A percentile compares a stretch with the other conserved stretches of the same genome.
These are phyloP conservation scores for Kazachstania martiniae DNA, from an alignment of 805 yeast species.

Conservation along the genomic window DNA sequence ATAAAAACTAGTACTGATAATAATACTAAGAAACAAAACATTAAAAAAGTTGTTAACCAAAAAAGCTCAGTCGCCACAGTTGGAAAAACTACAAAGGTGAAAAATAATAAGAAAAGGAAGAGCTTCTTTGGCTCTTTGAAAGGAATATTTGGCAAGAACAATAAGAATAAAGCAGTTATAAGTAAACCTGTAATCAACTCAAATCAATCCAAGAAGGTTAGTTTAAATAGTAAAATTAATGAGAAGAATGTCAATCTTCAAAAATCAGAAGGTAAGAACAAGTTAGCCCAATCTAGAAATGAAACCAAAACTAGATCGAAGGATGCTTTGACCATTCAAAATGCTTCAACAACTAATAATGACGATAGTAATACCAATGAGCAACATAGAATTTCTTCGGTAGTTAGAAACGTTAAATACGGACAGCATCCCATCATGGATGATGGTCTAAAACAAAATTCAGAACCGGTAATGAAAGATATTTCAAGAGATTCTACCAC, in stretches of 20 bases:
- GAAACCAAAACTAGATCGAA: neutral
- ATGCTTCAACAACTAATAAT: neutral
- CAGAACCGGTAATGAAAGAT: no score
- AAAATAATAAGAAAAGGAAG: constrained; percentile 9
- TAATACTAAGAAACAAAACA: neutral
- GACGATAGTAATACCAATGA: constrained; percentile 1
- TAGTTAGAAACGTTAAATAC: constrained; percentile 6
- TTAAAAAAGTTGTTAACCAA: no score
- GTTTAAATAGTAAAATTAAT: no score
- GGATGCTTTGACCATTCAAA: no score
- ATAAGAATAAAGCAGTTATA: constrained; percentile 2
- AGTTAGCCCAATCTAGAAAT: no score
- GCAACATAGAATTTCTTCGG: constrained; percentile 16
- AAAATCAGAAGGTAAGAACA: no score
- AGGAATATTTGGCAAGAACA: constrained; percentile 8
- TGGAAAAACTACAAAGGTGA: no score
- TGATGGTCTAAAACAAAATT: neutral
- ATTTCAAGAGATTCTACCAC: no score
- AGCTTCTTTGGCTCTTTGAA: constrained; percentile 11
- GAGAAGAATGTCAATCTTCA: no score
- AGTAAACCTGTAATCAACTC: constrained; percentile 1
- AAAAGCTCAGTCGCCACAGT: no score
- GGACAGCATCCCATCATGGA: neutral
- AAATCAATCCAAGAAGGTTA: no score
- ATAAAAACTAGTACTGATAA: neutral